Percentiles rank a stretch among this genome's conserved stretches.
These are phyloP conservation scores for Volvox africanus DNA, from an alignment of 139 green algal genomes.

Conservation along the genomic window DNA sequence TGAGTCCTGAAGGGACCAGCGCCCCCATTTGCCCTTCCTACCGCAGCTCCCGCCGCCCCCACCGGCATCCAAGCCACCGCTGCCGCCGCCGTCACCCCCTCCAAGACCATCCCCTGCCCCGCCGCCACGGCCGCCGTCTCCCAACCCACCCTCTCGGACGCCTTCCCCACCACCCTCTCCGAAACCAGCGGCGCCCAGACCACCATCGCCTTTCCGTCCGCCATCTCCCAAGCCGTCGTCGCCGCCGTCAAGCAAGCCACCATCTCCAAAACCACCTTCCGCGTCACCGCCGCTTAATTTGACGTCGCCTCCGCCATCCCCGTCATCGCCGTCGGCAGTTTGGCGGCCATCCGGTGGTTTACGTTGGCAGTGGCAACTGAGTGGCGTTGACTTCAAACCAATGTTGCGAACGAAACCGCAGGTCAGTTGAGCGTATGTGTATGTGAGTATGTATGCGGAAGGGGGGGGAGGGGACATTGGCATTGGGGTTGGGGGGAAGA, in stretches of 20 bases:
- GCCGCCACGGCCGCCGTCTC: background rate
- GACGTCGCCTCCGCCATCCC: background rate
- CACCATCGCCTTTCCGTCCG: background rate
- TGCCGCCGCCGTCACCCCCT: background rate
- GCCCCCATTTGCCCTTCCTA: background rate
- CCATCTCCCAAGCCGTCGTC: background rate
- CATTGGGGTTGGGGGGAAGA: too few species aligned
- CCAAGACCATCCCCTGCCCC: background rate
- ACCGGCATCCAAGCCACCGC: background rate
- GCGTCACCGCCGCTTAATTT: background rate
- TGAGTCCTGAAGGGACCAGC: too few species aligned
- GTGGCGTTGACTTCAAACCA: background rate
- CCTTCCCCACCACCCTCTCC: background rate
- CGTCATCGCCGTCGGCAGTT: background rate
- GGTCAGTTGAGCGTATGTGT: background rate
- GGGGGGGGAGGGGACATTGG: too few species aligned
- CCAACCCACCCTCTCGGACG: background rate
- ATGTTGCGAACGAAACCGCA: conserved; percentile 10
- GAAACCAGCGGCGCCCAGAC: background rate
- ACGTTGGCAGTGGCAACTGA: conserved; percentile 35
- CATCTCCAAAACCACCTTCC: background rate
- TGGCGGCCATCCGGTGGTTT: conserved; percentile 1
- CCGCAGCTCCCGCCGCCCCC: background rate
- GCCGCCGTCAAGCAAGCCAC: background rate
- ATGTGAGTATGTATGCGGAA: background rate